Evolutionary conservation across 2,329 filamentous ascomycete genomes (phyloP), one percentile per base, ranked within the genome.

Genomic region (Colletotrichum filicis): DNA sequence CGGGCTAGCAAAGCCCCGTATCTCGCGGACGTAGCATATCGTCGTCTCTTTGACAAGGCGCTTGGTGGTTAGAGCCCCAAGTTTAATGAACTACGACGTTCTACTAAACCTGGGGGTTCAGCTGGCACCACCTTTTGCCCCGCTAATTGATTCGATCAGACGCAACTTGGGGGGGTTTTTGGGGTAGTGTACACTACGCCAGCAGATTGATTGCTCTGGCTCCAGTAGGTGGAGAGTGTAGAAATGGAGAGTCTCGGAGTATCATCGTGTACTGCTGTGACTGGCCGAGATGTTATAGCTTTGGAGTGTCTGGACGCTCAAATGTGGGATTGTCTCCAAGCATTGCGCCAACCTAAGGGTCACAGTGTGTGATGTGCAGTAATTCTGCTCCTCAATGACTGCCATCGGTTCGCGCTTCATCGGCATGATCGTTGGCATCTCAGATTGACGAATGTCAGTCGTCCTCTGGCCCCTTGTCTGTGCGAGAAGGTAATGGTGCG

Each of bases 201-300:
- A 59, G 61, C 66, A 64, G 42, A 61, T 67, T 71, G 56, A 67
- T 61, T 71, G 68, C 68, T 49, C 24, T 42, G 24, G 62, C 30
- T 66, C 68, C 49, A 26, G 62, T 46, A 35, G 26, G 68, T 57
- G 68, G 68, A 35, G 68, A 66, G 55, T 35, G 42, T 59, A 22
- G 60, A 22, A 22, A 37, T 37, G 52, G 52, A 65, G 35, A 66
- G 61, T 70, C 55, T 59, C 62, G 42, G 42, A 66, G 37, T 28
- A 28, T 66, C 61, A 59, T 70, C 24, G 61, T 19, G 14, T 22
- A 53, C 24, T 11, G 19, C 24, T 32, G 19, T 71, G 56, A 66
- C 68, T 66, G 53, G 61, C 53, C 66, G 42, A 32, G 55, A 26
- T 12, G 52, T n/a, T 24, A 37, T 24, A 35, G 37, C 22, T 30